Base-by-base conservation (phyloP, 108 stramenopile species). In the Aurantiochytrium sp. region DNA sequence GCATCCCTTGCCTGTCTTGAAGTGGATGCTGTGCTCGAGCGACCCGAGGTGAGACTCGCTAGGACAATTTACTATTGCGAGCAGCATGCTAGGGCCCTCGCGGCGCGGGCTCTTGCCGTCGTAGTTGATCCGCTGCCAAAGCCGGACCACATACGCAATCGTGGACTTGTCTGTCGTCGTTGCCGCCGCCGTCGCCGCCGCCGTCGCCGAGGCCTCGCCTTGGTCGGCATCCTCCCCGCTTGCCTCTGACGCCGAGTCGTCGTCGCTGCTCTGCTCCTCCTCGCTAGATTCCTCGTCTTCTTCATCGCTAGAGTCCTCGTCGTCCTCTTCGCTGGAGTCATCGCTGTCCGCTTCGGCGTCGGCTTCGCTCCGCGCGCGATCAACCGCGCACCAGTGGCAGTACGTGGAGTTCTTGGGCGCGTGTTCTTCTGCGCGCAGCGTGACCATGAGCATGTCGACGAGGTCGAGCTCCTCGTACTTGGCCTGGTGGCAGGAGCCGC, bases 381-480 rank as follows among this genome's bases (percentile, higher is more conserved):
- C 73, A 41, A 81, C 42, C 6, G 42, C 73, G 32, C 73, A 81
- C 73, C 73, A 81, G 24, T 81, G 73, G 4, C 73, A 81, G 32
- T 81, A 81, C 12, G 50, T 81, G 32, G 73, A 48, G 15, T 48
- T 6, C 45, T 81, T 48, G 6, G 12, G 36, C 17, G 73, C 73
- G 30, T 48, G 6, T 12, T 81, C 45, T 17, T 17, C 45, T 12
- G 45, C 1, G 12, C 27, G 21, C 8, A 81, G 73, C 21, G 73
- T 81, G 73, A 81, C 73, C 42, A 48, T 81, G 45, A 81, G 73
- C 19, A 81, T 22, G 19, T 81, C 73, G 8, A 81, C 73, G 6
- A 81, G 73, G 12, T 30, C 73, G 24, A 48, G 42, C 27, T 81
- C 73, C 32, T 81, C 73, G 39, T 48, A 81, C 2, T 81, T 81